Percentiles rank a stretch among this genome's conserved stretches.
Conservation (phyloP, 345 rosid species). For the Gossypium turneri region DNA sequence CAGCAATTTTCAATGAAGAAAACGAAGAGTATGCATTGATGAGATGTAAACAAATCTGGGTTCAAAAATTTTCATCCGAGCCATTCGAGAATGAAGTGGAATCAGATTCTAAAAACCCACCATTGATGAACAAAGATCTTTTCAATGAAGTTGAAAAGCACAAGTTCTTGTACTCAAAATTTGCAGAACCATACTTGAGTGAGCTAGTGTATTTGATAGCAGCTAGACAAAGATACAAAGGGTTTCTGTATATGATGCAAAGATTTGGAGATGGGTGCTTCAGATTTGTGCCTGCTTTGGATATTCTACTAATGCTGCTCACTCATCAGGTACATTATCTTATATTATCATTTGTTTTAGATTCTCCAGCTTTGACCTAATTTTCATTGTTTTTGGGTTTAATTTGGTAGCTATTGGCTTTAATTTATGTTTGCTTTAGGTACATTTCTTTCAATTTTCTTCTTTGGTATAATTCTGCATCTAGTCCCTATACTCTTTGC, state of each 20-base stretch:
- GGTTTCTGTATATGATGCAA: conserved; percentile 50
- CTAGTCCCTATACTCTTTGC: neutral
- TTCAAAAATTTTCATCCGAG: conserved; percentile 48
- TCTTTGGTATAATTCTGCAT: neutral
- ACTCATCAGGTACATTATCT: conserved; percentile 59
- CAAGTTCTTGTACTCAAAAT: conserved; percentile 39
- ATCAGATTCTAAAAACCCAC: conserved; percentile 26
- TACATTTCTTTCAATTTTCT: too few relatives aligned
- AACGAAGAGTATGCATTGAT: conserved; percentile 74
- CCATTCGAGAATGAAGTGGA: conserved; percentile 68
- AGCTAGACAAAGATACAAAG: conserved; percentile 70
- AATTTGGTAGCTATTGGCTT: too few relatives aligned
- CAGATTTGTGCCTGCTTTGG: conserved; percentile 56
- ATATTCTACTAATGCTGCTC: conserved; percentile 75
- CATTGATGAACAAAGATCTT: conserved; percentile 34
- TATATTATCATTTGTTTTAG: neutral
- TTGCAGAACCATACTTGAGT: conserved; percentile 58
- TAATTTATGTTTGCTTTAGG: too few relatives aligned
- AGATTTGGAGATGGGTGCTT: conserved; percentile 42
- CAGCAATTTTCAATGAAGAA: conserved; percentile 60
- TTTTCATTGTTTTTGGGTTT: too few relatives aligned
- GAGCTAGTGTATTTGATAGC: conserved; percentile 72
- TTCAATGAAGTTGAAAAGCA: conserved; percentile 49
- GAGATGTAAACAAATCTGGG: conserved; percentile 71
- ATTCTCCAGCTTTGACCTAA: too few relatives aligned